Evolutionary conservation across 2,329 filamentous ascomycete species (phyloP).

Genomic region (Talaromyces rugulosus): DNA sequence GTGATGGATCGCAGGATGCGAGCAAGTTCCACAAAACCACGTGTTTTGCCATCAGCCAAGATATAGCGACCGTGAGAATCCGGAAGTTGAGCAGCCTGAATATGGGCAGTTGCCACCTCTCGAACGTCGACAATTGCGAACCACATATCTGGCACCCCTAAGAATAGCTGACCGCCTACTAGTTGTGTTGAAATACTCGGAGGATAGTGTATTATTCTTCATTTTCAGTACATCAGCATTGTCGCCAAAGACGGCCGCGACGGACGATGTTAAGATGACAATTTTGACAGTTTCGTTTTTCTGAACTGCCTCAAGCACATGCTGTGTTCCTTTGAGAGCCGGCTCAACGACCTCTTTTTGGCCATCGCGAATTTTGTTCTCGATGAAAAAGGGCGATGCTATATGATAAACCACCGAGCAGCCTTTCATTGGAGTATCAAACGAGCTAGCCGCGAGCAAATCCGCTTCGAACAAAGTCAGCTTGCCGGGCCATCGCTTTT

Average conservation of each 20-base stretch:
- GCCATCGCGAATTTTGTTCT: conserved; percentile 22
- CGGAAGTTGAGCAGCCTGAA: conserved; percentile 11
- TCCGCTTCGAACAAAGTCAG: conserved; percentile 26
- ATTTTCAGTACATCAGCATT: conserved; percentile 19
- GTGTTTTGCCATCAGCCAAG: conserved; percentile 8
- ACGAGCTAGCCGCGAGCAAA: conserved; percentile 24
- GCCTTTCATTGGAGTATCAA: conserved; percentile 23
- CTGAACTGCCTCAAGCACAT: conserved; percentile 22
- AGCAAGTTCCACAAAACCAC: conserved; percentile 12
- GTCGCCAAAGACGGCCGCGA: conserved; percentile 23
- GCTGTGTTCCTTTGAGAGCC: conserved; percentile 21
- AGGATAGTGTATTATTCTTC: conserved; percentile 17
- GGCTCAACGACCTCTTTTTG: conserved; percentile 24
- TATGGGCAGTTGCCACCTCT: conserved; percentile 15
- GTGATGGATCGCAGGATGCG: background rate
- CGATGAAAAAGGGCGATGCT: conserved; percentile 30
- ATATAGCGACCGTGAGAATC: conserved; percentile 14
- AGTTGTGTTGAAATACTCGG: conserved; percentile 22
- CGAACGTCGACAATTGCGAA: conserved; percentile 17
- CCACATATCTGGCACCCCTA: conserved; percentile 24
- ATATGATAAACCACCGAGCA: conserved; percentile 31
- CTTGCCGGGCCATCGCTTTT: conserved; percentile 13
- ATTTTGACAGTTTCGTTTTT: conserved; percentile 19
- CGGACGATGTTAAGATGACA: conserved; percentile 25
- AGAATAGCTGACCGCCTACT: conserved; percentile 20